phyloP scores from a whole-genome alignment of 495 filamentous ascomycete genomes.

The Penicillium cataractarum region DNA sequence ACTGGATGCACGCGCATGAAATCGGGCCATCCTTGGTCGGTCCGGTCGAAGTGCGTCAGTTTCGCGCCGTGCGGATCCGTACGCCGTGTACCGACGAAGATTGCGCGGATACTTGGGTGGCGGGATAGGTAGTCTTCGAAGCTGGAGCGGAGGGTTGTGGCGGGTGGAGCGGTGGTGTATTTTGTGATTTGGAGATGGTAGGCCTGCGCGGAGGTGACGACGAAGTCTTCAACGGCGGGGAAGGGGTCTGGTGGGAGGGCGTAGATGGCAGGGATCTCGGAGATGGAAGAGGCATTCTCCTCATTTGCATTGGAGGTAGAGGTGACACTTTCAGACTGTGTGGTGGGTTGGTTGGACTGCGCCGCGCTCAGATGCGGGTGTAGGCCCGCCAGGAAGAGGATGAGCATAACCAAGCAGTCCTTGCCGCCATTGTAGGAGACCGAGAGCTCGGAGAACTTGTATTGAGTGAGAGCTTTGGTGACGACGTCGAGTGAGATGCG shows the following conservation, averaged over 20 bases:
- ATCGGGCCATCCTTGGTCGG: constrained; percentile 86
- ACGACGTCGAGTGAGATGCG: constrained; percentile 71
- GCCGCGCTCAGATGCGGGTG: constrained; percentile 25
- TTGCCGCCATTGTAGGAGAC: constrained; percentile 98
- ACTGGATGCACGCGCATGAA: constrained; percentile 95
- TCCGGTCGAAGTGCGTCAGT: constrained; percentile 79
- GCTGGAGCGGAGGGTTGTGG: constrained; percentile 58
- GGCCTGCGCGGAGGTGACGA: constrained; percentile 57
- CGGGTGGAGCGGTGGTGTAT: constrained; percentile 64
- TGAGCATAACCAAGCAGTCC: constrained; percentile 92
- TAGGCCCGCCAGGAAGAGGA: constrained; percentile 80
- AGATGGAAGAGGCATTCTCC: constrained; percentile 7
- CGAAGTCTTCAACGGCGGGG: constrained; percentile 81
- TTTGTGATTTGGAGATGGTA: constrained; percentile 80
- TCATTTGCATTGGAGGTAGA: background rate
- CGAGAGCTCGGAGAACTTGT: constrained; percentile 76
- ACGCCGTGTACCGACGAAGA: constrained; percentile 89
- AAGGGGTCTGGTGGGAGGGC: constrained; percentile 83
- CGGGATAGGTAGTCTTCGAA: constrained; percentile 75
- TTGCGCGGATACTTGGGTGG: constrained; percentile 66
- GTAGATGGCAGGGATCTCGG: constrained; percentile 77
- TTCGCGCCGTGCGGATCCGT: constrained; percentile 88
- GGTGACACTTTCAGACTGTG: constrained; percentile 1
- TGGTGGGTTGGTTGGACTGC: background rate
- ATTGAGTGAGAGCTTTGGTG: constrained; percentile 68